A percentile compares a stretch with the other conserved stretches of the same genome.
phyloP scores from a whole-genome alignment of 768 basidiomycete genomes.

The Boletus vermiculosoides region DNA sequence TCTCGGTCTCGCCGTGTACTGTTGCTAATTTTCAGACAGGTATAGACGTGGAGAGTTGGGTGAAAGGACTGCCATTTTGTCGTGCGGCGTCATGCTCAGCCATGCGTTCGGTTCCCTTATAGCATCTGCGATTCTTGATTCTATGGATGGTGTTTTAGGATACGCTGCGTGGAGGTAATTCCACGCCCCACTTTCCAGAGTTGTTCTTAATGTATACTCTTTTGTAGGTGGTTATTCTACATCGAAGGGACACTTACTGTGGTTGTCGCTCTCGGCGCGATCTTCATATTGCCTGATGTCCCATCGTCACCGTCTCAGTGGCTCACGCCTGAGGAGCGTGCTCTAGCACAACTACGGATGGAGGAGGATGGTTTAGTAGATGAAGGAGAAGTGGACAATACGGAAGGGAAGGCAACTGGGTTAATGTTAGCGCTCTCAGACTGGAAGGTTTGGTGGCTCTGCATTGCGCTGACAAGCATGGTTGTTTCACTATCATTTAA shows the following conservation, averaged over 20 bases:
- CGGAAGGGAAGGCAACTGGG: constrained; percentile 40
- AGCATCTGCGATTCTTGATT: constrained; percentile 69
- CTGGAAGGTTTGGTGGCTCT: constrained; percentile 84
- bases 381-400: constrained; percentile 40
- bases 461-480: constrained; percentile 58
- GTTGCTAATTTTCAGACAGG: constrained; percentile 48
- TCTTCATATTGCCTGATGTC: constrained; percentile 74
- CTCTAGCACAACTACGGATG: constrained; percentile 59
- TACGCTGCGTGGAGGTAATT: constrained; percentile 70
- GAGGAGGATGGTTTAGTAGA: constrained; percentile 62
- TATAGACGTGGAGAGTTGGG: constrained; percentile 73
- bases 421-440: constrained; percentile 63
- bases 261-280: constrained; percentile 48
- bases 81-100: constrained; percentile 70
- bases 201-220: neutral
- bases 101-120: constrained; percentile 83
- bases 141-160: constrained; percentile 69
- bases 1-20: constrained; percentile 26
- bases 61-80: constrained; percentile 62
- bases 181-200: neutral
- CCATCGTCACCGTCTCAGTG: constrained; percentile 58
- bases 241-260: constrained; percentile 61
- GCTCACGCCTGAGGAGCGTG: constrained; percentile 56
- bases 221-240: constrained; percentile 67
- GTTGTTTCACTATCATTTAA: constrained; percentile 68